Evolutionary conservation across 208 protist genomes (phyloP).

Genomic region (Trypanosoma vivax): DNA sequence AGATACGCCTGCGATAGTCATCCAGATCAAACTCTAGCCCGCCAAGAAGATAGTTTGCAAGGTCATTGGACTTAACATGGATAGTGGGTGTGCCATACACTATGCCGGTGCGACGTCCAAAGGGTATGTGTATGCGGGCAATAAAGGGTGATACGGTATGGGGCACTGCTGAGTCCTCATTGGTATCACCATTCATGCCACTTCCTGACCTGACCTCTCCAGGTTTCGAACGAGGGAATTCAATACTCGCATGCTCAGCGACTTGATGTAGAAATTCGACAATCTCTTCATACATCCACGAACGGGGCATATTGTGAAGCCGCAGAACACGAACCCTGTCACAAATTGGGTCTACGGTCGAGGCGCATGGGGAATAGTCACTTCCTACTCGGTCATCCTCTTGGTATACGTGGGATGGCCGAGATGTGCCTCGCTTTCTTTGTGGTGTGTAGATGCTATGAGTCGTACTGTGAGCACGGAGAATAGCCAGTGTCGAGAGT

Average conservation of each 20-base stretch:
- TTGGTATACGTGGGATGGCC: too few species aligned
- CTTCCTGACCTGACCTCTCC: neutral
- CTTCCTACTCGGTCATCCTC: too few species aligned
- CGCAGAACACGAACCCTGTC: slow-evolving; percentile 18
- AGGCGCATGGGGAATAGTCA: neutral
- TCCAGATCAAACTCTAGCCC: slow-evolving; percentile 52
- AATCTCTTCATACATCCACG: slow-evolving; percentile 82
- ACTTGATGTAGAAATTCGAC: slow-evolving; percentile 75
- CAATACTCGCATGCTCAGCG: slow-evolving; percentile 56
- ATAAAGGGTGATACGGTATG: slow-evolving; percentile 56
- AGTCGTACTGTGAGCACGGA: too few species aligned
- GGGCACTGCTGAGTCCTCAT: slow-evolving; percentile 32
- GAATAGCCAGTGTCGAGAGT: too few species aligned
- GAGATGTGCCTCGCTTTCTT: too few species aligned
- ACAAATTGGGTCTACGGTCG: neutral
- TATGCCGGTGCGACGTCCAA: slow-evolving; percentile 78
- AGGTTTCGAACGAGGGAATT: slow-evolving; percentile 12
- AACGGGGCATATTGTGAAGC: slow-evolving; percentile 69
- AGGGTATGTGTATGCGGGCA: slow-evolving; percentile 54
- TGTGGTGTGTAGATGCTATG: too few species aligned
- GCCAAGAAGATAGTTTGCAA: slow-evolving; percentile 48
- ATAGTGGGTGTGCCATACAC: slow-evolving; percentile 63
- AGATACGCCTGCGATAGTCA: slow-evolving; percentile 74
- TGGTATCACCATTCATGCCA: slow-evolving; percentile 7
- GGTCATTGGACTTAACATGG: slow-evolving; percentile 39